phyloP scores from a whole-genome alignment of 306 rosid genomes.

The Carpinus fangiana region DNA sequence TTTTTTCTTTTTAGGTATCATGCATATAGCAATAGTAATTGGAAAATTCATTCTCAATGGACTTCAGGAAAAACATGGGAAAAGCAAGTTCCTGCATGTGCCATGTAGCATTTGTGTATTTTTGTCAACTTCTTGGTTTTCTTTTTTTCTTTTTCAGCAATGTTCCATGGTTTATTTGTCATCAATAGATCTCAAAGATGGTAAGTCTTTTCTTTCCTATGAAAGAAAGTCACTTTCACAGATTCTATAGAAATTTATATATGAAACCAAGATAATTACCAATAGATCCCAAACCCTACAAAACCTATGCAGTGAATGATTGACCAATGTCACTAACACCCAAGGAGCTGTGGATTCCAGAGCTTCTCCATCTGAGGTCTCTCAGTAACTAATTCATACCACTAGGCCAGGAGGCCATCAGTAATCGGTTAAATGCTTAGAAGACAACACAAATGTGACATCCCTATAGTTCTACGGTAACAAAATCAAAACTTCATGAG shows the following conservation, averaged over 20 bases:
- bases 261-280: no score
- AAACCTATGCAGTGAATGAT: background rate
- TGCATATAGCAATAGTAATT: background rate
- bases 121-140: background rate
- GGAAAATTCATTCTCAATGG: slow-evolving; percentile 1
- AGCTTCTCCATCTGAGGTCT: background rate
- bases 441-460: background rate
- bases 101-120: background rate
- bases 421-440: background rate
- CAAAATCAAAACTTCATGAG: background rate
- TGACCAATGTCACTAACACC: background rate
- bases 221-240: no score
- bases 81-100: background rate
- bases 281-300: background rate
- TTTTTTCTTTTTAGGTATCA: background rate
- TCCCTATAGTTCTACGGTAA: background rate
- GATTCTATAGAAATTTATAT: no score
- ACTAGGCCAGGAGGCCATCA: background rate
- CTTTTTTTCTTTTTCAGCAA: background rate
- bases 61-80: background rate
- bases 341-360: background rate
- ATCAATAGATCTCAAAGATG: background rate
- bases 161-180: background rate
- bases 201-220: no score
- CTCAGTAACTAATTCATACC: background rate